Percentiles rank a stretch among this genome's conserved stretches.
Evolutionary conservation across 306 rosid species (phyloP).

Genomic region (Quercus engelmannii): DNA sequence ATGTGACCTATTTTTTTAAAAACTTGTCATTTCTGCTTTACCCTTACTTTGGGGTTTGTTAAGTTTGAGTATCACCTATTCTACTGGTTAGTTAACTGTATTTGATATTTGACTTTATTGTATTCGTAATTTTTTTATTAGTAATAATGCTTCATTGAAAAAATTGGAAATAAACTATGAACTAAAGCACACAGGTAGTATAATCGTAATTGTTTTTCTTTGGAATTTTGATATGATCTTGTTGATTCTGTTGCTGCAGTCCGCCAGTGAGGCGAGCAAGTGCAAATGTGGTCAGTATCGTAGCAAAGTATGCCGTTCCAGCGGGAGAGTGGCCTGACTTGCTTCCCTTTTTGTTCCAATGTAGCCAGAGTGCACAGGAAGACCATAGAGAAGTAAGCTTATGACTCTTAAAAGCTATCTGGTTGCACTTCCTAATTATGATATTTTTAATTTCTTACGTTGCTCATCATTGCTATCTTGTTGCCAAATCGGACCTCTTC

Average conservation of each 20-base stretch:
- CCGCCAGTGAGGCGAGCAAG: conserved; percentile 94
- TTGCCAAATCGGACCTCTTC: not conserved
- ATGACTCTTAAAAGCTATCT: not conserved
- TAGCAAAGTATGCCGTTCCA: conserved; percentile 91
- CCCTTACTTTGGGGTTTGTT: not conserved
- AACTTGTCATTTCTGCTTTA: not conserved
- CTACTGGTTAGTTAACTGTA: not conserved
- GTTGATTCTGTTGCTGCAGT: conserved; percentile 39
- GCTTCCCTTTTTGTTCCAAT: conserved; percentile 89
- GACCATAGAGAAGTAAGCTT: conserved; percentile 89
- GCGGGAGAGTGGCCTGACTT: conserved; percentile 96
- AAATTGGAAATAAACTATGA: no score
- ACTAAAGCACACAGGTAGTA: no score
- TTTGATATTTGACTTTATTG: not conserved
- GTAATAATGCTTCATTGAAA: no score
- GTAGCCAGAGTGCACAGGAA: conserved; percentile 92
- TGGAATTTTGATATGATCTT: conserved; percentile 1
- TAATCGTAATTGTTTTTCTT: no score
- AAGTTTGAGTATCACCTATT: not conserved
- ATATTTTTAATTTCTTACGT: no score
- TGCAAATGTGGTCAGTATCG: conserved; percentile 88
- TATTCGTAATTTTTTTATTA: not conserved
- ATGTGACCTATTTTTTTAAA: not conserved
- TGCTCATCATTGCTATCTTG: not conserved
- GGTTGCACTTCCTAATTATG: not conserved